phyloP scores from a whole-genome alignment of 768 basidiomycete genomes.

The Mycena epipterygia region DNA sequence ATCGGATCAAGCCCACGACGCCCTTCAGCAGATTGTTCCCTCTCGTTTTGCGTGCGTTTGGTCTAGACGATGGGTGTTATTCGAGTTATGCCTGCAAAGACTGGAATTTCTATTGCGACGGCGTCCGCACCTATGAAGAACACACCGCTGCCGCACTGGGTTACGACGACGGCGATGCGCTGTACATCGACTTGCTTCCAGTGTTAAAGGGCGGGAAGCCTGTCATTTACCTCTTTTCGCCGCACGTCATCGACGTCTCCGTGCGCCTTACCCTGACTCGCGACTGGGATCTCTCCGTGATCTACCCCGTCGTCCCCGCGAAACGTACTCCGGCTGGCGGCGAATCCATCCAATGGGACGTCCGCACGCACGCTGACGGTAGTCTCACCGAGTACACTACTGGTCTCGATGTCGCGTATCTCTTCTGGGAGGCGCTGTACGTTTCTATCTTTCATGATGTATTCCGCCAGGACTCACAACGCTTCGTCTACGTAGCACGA shows the following conservation, averaged over 20 bases:
- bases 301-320: constrained; percentile 51
- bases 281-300: constrained; percentile 50
- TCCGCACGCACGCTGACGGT: constrained; percentile 30
- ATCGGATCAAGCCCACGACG: not conserved
- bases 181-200: not conserved
- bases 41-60: too few species aligned
- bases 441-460: not conserved
- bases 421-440: constrained; percentile 43
- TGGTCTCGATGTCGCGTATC: constrained; percentile 39
- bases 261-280: constrained; percentile 48
- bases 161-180: not conserved
- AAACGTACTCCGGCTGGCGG: constrained; percentile 24
- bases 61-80: not conserved
- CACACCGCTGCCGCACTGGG: not conserved
- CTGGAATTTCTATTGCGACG: not conserved
- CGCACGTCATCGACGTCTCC: constrained; percentile 40
- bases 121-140: not conserved
- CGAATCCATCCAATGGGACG: constrained; percentile 50
- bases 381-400: constrained; percentile 38
- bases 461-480: not conserved
- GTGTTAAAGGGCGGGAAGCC: constrained; percentile 42
- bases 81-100: not conserved
- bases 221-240: constrained; percentile 53
- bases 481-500: constrained; percentile 1
- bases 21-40: not conserved